phyloP scores from a whole-genome alignment of 352 stramenopile genomes.

The Phytophthora capsici region DNA sequence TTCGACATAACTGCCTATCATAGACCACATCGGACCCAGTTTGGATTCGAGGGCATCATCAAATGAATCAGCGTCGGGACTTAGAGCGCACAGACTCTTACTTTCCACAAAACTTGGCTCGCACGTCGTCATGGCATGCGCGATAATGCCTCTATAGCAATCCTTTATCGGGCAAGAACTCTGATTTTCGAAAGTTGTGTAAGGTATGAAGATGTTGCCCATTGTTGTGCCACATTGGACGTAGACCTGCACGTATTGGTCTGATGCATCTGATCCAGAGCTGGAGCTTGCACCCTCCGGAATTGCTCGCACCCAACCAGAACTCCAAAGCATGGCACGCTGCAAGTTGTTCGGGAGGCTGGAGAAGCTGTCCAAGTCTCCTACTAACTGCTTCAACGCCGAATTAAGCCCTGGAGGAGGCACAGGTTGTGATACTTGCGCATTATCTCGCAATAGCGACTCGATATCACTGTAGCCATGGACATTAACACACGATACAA shows the following conservation, averaged over 20 bases:
- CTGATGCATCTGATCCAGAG: background rate
- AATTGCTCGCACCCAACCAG: constrained; percentile 19
- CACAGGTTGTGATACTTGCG: background rate
- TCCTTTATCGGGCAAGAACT: constrained; percentile 10
- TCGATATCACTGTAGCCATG: too few species aligned
- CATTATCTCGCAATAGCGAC: background rate
- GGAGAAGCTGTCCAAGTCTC: background rate
- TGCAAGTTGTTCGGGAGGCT: constrained; percentile 9
- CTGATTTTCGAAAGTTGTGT: background rate
- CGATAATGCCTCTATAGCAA: constrained; percentile 25
- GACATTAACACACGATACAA: too few species aligned
- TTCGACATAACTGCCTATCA: constrained; percentile 21
- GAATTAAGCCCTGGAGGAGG: background rate
- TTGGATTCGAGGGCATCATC: background rate
- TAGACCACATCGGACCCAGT: background rate
- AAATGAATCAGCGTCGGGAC: background rate
- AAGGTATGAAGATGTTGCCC: constrained; percentile 24
- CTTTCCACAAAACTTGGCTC: constrained; percentile 7
- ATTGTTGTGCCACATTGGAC: constrained; percentile 37
- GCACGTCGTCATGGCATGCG: constrained; percentile 22
- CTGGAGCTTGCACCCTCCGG: background rate
- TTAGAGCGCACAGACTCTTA: constrained; percentile 25
- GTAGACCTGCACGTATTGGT: constrained; percentile 36
- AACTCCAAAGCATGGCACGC: constrained; percentile 39
- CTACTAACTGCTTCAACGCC: background rate